Base-by-base conservation (phyloP, 1,284 basidiomycete species). In the Microbotryum violaceum region DNA sequence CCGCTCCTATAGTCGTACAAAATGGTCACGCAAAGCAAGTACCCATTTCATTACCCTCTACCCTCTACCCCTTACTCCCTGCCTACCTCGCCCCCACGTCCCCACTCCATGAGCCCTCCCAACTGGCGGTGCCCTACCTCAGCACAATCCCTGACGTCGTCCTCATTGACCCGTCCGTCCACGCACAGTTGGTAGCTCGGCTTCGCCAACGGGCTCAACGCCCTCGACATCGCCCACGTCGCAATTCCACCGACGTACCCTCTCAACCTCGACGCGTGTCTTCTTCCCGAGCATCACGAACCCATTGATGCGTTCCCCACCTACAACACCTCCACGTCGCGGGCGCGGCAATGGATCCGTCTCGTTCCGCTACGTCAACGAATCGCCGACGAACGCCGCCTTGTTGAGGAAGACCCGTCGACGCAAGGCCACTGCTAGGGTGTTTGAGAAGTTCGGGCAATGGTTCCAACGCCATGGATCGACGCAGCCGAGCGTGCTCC, bases 221-320 rank as follows among this genome's bases (percentile, higher is more conserved):
- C 31, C 52, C 9, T 10, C 14, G 25, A 29, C 25, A 9, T n/a
- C 18, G 31, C 18, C 16, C 33, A 37, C 31, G 31, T 25, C 46
- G 16, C 60, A 61, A 27, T 33, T 57, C 31, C 55, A 61, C 55
- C 47, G 57, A n/a, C 60, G 55, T 7, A 31, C 60, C 2, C 10
- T 49, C 16, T 29, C 21, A 27, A 61, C 49, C 37, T 42, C 46
- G 14, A 42, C 46, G 10, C 54, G 54, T 20, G 33, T 46, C 33
- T 31, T 61, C 50, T 25, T 53, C 14, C 25, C 25, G 12, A 49
- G 44, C 10, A 42, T 42, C 14, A 42, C 37, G 12, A 42, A 9
- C 37, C 37, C 37, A 42, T 42, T 6, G 37, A 42, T 42, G 10
- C 37, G 37, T 0, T 42, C 37, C 37, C 37, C 37, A 42, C 60